A percentile compares a stretch with the other conserved stretches of the same genome.
These are phyloP conservation scores for Trichosporon ovoides DNA, from an alignment of 1,284 basidiomycete genomes.

Conservation along the genomic window DNA sequence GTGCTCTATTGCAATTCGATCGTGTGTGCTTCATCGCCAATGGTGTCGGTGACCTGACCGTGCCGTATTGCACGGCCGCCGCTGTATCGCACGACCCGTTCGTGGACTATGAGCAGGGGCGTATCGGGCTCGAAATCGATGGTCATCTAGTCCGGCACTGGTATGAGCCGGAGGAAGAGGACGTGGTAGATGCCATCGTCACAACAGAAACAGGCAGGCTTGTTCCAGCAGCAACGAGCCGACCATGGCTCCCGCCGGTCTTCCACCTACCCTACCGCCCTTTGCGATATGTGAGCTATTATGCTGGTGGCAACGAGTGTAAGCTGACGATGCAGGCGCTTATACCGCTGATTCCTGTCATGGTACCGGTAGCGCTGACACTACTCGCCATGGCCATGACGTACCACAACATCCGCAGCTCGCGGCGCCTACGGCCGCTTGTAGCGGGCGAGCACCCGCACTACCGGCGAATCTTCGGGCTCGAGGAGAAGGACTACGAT, in stretches of 20 bases:
- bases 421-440: constrained; percentile 9
- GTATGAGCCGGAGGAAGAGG: constrained; percentile 20
- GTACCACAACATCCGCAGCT: constrained; percentile 24
- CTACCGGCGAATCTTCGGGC: neutral
- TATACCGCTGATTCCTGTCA: constrained; percentile 28
- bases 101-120: constrained; percentile 55
- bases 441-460: neutral
- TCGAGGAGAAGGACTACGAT: neutral
- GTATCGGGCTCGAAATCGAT: constrained; percentile 58
- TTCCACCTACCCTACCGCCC: constrained; percentile 30
- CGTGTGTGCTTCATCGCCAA: constrained; percentile 78
- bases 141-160: constrained; percentile 23
- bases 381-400: constrained; percentile 25
- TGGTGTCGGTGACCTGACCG: constrained; percentile 72
- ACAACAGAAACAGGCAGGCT: neutral
- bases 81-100: constrained; percentile 70
- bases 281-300: constrained; percentile 34
- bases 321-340: constrained; percentile 23
- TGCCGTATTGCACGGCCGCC: constrained; percentile 72
- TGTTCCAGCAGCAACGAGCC: neutral
- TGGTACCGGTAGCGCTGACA: constrained; percentile 31
- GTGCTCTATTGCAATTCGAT: constrained; percentile 65
- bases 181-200: constrained; percentile 23
- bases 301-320: no score
- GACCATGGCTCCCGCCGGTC: constrained; percentile 27